Evolutionary conservation across 164 flowering plant species (phyloP), one percentile per base, ranked within the genome.

Genomic region (Stephania cephalantha): DNA sequence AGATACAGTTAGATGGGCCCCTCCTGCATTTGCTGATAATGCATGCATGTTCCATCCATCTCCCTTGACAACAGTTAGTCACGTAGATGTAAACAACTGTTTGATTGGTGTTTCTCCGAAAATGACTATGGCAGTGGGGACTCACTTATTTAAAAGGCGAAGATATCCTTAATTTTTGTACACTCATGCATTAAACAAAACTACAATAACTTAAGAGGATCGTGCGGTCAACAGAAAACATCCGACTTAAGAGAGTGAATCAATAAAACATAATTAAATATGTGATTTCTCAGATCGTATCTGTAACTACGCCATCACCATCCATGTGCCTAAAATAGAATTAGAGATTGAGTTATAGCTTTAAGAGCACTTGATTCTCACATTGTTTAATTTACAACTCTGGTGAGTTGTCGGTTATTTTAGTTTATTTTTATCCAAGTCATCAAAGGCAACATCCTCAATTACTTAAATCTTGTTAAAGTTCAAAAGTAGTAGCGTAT

Each of bases 251-350:
- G 2, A 52, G 4, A 68, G 70, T 64, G 68, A 3, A 44, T 9
- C 46, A 8, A 69, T 35, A 18, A 69, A 45, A 45, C 46, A 18
- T 44, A 6, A 18, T 69, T 69, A 69, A 69, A 44, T 17, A 44
- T 6, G 29, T 22, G 71, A 17, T 44, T 69, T 6, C 2, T 69
- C 6, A 0, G 46, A 44, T 69, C 29, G n/a, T 69, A 69, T 42
- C 71, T 45, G 42, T 58, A 71, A 53, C 42, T 66, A 29, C 45
- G 1, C 46, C 64, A 9, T 9, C 42, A 35, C 42, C 15, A 13
- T 50, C 12, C 64, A 72, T 72, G 74, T 72, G 74, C 74, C 48
- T 17, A 50, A 35, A 30, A 30, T 45, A 22, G 74, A 72, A 50
- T 72, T 71, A 52, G 6, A 17, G 65, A 52, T 71, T 35, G 63